Conservation (phyloP, 2,329 filamentous ascomycete genomes). For the Beauveria sp. region DNA sequence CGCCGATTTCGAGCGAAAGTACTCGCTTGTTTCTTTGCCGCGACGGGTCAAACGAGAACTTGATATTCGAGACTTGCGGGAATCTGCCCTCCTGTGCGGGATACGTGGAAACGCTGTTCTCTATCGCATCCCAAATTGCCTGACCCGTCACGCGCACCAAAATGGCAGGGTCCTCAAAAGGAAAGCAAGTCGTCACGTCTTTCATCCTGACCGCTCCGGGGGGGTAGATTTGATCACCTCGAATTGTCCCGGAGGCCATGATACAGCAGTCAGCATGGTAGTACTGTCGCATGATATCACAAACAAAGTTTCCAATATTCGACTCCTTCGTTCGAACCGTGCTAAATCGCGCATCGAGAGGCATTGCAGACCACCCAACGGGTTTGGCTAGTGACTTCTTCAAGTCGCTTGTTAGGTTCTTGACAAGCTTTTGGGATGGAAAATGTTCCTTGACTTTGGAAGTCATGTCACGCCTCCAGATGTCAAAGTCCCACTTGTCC, state of each 20-base stretch:
- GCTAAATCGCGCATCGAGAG: slow-evolving; percentile 78
- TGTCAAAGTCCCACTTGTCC: slow-evolving; percentile 68
- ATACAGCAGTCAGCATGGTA: slow-evolving; percentile 74
- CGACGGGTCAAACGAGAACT: slow-evolving; percentile 62
- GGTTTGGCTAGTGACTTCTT: slow-evolving; percentile 73
- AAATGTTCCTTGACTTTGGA: slow-evolving; percentile 58
- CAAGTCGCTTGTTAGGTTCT: slow-evolving; percentile 63
- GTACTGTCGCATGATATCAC: slow-evolving; percentile 81
- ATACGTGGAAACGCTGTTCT: slow-evolving; percentile 74
- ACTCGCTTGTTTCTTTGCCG: slow-evolving; percentile 56
- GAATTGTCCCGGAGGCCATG: slow-evolving; percentile 79
- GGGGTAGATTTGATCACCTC: slow-evolving; percentile 82
- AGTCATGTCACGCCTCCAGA: slow-evolving; percentile 66
- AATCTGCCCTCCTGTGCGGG: slow-evolving; percentile 80
- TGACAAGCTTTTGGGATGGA: slow-evolving; percentile 53
- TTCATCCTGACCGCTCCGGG: slow-evolving; percentile 70
- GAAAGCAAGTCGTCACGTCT: slow-evolving; percentile 83
- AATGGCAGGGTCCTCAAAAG: slow-evolving; percentile 85
- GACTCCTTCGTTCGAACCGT: slow-evolving; percentile 72
- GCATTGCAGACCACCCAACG: slow-evolving; percentile 70
- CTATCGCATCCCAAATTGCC: slow-evolving; percentile 69
- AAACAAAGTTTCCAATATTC: slow-evolving; percentile 85
- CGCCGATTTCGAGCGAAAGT: slow-evolving; percentile 52
- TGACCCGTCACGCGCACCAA: slow-evolving; percentile 64
- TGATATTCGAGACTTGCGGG: slow-evolving; percentile 79